phyloP scores from a whole-genome alignment of 2,329 filamentous ascomycete species.

The Scedosporium apiospermum region DNA sequence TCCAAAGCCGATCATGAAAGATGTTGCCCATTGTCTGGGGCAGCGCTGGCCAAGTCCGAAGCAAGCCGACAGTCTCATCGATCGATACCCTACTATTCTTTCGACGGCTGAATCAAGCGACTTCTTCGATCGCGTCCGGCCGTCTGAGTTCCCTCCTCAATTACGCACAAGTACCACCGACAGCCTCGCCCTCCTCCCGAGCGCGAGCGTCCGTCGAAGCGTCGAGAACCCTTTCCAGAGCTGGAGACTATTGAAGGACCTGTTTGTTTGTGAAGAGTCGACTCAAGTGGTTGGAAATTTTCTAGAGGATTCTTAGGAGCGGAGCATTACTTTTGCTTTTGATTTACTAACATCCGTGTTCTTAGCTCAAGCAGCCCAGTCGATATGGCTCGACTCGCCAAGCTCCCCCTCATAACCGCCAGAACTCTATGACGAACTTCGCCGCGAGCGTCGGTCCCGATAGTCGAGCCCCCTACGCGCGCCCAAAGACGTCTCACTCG shows the following conservation, averaged over 20 bases:
- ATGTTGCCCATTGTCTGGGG: too few relatives aligned
- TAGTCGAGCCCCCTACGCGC: conserved; percentile 35
- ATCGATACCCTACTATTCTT: too few relatives aligned
- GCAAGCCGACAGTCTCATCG: too few relatives aligned
- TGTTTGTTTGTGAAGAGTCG: not conserved
- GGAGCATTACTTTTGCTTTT: not conserved
- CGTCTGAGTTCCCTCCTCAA: too few relatives aligned
- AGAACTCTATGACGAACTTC: conserved; percentile 29
- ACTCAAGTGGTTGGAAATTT: not conserved
- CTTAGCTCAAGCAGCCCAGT: conserved; percentile 6
- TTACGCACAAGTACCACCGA: too few relatives aligned
- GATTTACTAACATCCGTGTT: not conserved
- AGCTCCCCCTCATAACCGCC: conserved; percentile 6
- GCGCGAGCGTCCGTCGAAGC: too few relatives aligned
- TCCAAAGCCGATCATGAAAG: too few relatives aligned
- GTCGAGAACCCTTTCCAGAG: too few relatives aligned
- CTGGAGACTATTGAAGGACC: not conserved
- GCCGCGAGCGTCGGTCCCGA: conserved; percentile 48
- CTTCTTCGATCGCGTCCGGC: too few relatives aligned
- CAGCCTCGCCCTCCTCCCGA: too few relatives aligned
- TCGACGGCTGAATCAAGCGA: too few relatives aligned
- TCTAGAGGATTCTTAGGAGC: not conserved
- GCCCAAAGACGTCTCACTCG: conserved; percentile 42
- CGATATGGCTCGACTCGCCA: conserved; percentile 8
- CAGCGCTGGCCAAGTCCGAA: too few relatives aligned